phyloP scores from a whole-genome alignment of 2,329 filamentous ascomycete genomes.

The Aspergillus floridensis region DNA sequence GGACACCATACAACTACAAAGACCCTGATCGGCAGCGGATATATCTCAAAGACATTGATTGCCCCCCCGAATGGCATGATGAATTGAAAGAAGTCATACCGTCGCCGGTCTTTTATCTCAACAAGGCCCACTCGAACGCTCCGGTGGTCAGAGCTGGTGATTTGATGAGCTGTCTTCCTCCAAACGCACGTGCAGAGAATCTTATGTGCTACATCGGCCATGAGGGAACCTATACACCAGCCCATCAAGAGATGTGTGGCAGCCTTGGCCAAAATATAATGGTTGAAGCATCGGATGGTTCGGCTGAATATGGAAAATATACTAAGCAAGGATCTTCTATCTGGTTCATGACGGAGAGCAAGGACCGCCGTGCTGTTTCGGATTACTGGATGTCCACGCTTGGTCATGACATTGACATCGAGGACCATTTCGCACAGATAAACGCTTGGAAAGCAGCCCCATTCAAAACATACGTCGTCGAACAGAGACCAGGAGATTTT shows the following conservation, averaged over 20 bases:
- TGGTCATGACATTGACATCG: conserved; percentile 94
- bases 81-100: conserved; percentile 76
- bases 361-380: conserved; percentile 82
- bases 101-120: conserved; percentile 81
- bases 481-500: conserved; percentile 86
- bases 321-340: conserved; percentile 81
- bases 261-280: conserved; percentile 96
- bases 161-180: conserved; percentile 87
- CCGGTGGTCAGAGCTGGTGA: conserved; percentile 75
- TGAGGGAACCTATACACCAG: conserved; percentile 93
- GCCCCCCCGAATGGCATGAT: conserved; percentile 80
- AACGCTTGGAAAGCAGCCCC: conserved; percentile 94
- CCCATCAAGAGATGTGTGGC: conserved; percentile 96
- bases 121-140: conserved; percentile 65
- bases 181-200: conserved; percentile 87
- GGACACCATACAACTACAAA: conserved; percentile 70
- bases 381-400: conserved; percentile 93
- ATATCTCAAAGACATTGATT: conserved; percentile 97
- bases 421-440: conserved; percentile 93
- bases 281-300: conserved; percentile 76
- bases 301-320: conserved; percentile 65
- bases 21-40: conserved; percentile 79
- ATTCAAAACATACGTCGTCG: conserved; percentile 88
- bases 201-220: conserved; percentile 98
- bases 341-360: conserved; percentile 98